A percentile compares a stretch with the other conserved stretches of the same genome.
Conservation (phyloP, 495 filamentous ascomycete genomes). For the Hyaloscypha variabilis region DNA sequence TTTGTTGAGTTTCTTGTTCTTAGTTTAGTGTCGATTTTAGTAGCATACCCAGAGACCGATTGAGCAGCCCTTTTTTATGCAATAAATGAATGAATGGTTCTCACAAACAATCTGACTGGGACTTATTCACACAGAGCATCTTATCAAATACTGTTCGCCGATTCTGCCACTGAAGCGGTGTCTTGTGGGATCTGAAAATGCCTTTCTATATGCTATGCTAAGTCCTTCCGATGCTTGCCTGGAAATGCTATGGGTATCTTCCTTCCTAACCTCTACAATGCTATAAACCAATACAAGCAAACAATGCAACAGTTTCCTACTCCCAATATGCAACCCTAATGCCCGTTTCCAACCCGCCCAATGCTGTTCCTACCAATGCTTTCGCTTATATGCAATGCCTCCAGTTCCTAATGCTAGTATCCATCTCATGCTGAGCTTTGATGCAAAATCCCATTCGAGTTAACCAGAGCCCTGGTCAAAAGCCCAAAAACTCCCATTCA, state of each 20-base stretch:
- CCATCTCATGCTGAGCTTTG: neutral
- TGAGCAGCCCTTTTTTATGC: neutral
- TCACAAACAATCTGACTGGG: neutral
- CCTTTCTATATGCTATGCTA: neutral
- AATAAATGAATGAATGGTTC: neutral
- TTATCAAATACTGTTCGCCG: too few species aligned
- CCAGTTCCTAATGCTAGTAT: constrained; percentile 2
- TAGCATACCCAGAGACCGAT: neutral
- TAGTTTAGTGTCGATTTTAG: neutral
- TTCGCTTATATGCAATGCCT: neutral
- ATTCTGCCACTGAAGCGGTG: too few species aligned
- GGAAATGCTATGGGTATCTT: constrained; percentile 4
- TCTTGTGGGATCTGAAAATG: neutral
- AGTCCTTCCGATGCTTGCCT: neutral
- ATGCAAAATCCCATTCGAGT: neutral
- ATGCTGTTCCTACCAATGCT: constrained; percentile 7
- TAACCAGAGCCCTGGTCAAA: neutral
- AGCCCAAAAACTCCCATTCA: neutral
- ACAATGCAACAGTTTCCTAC: neutral
- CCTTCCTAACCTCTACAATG: neutral
- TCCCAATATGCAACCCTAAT: neutral
- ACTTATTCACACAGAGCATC: too few species aligned
- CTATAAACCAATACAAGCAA: neutral
- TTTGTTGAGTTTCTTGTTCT: neutral
- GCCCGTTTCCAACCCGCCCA: neutral